Conservation (phyloP, 2,329 filamentous ascomycete genomes). For the Arthrobotrys megalospora region DNA sequence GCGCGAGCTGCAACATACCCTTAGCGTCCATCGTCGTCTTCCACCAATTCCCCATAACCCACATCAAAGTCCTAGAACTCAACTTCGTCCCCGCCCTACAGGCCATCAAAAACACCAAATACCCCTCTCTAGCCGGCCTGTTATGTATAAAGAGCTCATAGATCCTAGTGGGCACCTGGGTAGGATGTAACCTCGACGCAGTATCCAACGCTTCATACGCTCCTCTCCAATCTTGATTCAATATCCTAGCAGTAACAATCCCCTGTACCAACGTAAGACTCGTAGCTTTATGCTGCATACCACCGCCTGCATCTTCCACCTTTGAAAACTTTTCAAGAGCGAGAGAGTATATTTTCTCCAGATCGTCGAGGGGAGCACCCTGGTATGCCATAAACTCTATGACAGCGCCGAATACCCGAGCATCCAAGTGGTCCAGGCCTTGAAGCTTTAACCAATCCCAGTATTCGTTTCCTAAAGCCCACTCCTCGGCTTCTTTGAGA, state of each 20-base stretch:
- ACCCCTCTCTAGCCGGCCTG: conserved; percentile 70
- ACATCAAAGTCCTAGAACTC: conserved; percentile 64
- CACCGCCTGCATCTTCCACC: conserved; percentile 60
- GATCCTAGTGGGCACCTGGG: conserved; percentile 67
- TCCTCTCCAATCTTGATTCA: conserved; percentile 69
- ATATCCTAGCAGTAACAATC: conserved; percentile 70
- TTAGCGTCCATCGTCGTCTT: conserved; percentile 64
- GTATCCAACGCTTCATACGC: conserved; percentile 72
- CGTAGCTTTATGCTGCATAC: conserved; percentile 67
- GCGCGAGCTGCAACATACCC: conserved; percentile 27
- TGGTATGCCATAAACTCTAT: conserved; percentile 70
- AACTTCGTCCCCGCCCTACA: conserved; percentile 69
- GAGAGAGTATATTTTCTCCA: conserved; percentile 69
- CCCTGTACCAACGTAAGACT: conserved; percentile 69
- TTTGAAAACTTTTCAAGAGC: conserved; percentile 70
- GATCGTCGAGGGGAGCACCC: conserved; percentile 67
- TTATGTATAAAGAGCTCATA: conserved; percentile 70
- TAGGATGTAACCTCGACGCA: conserved; percentile 69
- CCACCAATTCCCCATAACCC: conserved; percentile 53
- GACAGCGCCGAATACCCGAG: conserved; percentile 70
- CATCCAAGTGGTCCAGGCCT: conserved; percentile 68
- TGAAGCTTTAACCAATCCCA: conserved; percentile 71
- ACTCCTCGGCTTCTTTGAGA: conserved; percentile 69
- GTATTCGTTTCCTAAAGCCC: conserved; percentile 67
- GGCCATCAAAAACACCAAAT: conserved; percentile 70